Evolutionary conservation across 202 grass and related monocot genomes (phyloP), one percentile per base, ranked within the genome.

Genomic region (Cymbopogon flexuosus): DNA sequence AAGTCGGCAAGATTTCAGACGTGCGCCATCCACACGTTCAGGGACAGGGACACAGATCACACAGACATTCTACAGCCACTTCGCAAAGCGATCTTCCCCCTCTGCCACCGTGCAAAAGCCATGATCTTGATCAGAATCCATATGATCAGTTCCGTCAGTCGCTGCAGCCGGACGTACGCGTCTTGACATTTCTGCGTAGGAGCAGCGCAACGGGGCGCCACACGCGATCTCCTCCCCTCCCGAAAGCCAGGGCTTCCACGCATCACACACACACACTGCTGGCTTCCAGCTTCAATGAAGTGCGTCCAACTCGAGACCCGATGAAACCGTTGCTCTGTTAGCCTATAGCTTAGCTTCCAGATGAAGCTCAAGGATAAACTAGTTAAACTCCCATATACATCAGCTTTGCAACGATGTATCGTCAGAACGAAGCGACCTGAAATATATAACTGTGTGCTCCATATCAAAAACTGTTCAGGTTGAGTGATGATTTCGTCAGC

Each of bases 191-290:
- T 19, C 22, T 57, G 22, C 78, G 62, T 82, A 77, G n/a, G 66
- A 78, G 39, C 67, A 16, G 46, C 41, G 70, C 47, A 76, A 86
- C 24, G 36, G 19, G 2, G 9, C 43, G 10, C 13, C 58, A 3
- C 12, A 77, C 70, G 77, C 70, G 33, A 77, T 27, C 8, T 79
- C 27, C 43, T 84, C 77, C 87, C 13, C 43, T 84, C 77, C 87
- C 13, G 36, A 66, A 89, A 81, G 66, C 27, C 77, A 71, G 84
- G 79, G 56, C 46, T 85, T 40, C 35, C n/a, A 12, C 45, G n/a
- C 69, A 54, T 21, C 13, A 47, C 35, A 3, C 11, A 11, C 41
- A 37, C 36, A 2, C 34, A 79, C 43, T 73, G 71, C 84, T 72
- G 43, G 43, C 69, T 74, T 76, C 63, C 19, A 37, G 15, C 49